Base-by-base conservation (phyloP, 2,329 filamentous ascomycete genomes). In the Paraconiothyrium sp. region DNA sequence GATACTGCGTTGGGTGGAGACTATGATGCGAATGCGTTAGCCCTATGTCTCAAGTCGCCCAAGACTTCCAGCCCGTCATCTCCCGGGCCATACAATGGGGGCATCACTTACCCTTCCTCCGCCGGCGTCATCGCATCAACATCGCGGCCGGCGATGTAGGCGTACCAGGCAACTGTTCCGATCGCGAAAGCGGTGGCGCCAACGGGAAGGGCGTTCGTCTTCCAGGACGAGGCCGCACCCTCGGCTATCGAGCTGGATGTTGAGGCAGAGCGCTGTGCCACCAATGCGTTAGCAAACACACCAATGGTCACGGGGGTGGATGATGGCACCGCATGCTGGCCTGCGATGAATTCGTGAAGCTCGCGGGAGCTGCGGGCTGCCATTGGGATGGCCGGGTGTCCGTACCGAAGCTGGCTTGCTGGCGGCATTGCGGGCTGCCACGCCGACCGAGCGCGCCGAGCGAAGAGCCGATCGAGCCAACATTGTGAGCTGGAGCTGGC, bases 101-200 rank as follows among this genome's bases (percentile, higher is more conserved):
- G 44, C 50, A 56, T 69, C 63, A 91, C 94, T 90, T 87, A 99
- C 95, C 95, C 95, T 89, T 99, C 95, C 86, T 99, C 95, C 77
- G 91, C 91, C 68, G 93, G 93, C 74, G 94, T 94, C 89, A 91
- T 91, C 74, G 95, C 95, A 82, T 93, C 88, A 66, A 92, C 91
- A 75, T 91, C 89, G 75, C 92, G 89, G 77, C 94, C 95, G 83
- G 97, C 98, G 74, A 97, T 90, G 83, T 97, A 93, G 82, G 94
- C 97, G 85, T 97, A 98, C 93, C 94, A 98, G 74, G 92, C 94
- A 76, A 94, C 89, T 71, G 94, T 94, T 75, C 93, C 94, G 82
- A 92, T 85, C 75, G 94, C 93, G 78, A 93, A 87, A 74, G 91
- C 89, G 73, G 93, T 97, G 73, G 95, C 94, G 78, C 92, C 92